phyloP scores from a whole-genome alignment of 179 eudicot species.

The Silene noctiflora region DNA sequence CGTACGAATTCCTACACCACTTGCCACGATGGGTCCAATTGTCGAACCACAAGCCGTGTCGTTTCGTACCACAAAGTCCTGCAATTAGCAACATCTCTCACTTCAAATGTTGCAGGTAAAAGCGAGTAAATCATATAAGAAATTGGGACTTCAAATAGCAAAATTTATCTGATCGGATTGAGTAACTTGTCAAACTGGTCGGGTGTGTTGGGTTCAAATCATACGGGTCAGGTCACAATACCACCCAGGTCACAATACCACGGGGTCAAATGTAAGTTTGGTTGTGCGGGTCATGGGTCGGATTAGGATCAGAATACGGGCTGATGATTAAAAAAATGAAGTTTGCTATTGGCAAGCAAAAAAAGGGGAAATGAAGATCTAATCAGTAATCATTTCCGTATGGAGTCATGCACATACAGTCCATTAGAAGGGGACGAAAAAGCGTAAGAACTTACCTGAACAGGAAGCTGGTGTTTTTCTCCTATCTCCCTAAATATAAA shows the following conservation, averaged over 20 bases:
- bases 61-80: conserved; percentile 95
- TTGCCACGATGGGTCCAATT: conserved; percentile 94
- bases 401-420: background rate
- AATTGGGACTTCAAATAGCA: background rate
- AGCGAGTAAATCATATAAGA: background rate
- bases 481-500: conserved; percentile 92
- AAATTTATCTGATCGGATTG: background rate
- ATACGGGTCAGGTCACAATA: too few relatives aligned
- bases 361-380: background rate
- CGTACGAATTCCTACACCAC: conserved; percentile 91
- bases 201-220: too few relatives aligned
- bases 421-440: background rate
- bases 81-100: conserved; percentile 16
- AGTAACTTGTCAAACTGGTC: too few relatives aligned
- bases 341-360: too few relatives aligned
- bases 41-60: conserved; percentile 97
- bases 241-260: too few relatives aligned
- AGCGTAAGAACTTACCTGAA: conserved; percentile 55
- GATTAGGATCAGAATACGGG: too few relatives aligned
- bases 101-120: background rate
- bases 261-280: too few relatives aligned
- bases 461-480: conserved; percentile 63
- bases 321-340: too few relatives aligned
- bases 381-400: background rate
- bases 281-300: too few relatives aligned